A percentile compares a stretch with the other conserved stretches of the same genome.
These are phyloP conservation scores for Paracorniculantispora psalliotae DNA, from an alignment of 2,329 filamentous ascomycete genomes.

Conservation along the genomic window DNA sequence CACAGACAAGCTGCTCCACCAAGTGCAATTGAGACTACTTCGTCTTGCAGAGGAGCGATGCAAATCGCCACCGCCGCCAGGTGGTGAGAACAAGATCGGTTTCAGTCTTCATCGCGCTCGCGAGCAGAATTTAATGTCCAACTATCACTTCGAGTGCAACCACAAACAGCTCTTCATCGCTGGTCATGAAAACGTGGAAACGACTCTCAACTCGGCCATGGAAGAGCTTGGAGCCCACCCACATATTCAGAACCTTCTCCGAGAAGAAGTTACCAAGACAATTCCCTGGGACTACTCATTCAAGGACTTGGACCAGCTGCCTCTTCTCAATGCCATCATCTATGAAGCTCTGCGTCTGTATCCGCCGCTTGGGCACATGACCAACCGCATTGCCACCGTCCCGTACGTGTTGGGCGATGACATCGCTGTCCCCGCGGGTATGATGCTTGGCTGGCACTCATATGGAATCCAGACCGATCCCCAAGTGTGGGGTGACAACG, in stretches of 20 bases:
- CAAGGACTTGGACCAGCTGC: neutral
- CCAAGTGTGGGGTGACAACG: neutral
- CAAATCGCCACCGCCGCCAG: neutral
- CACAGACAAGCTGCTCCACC: neutral
- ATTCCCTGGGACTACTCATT: neutral
- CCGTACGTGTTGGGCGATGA: neutral
- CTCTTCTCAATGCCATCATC: slow-evolving; percentile 1
- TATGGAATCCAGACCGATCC: slow-evolving; percentile 10
- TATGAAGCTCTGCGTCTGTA: slow-evolving; percentile 9
- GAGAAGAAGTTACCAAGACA: neutral
- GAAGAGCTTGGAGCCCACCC: neutral
- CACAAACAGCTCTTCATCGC: slow-evolving; percentile 10
- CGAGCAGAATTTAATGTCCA: neutral
- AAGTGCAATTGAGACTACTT: neutral
- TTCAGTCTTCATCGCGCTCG: slow-evolving; percentile 1
- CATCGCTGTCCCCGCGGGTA: neutral
- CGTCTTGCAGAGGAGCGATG: neutral
- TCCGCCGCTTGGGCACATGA: neutral
- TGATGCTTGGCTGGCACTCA: slow-evolving; percentile 4
- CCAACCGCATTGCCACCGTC: neutral
- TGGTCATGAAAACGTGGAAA: slow-evolving; percentile 5
- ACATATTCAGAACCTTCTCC: neutral
- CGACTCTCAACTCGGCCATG: slow-evolving; percentile 1
- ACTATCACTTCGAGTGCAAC: slow-evolving; percentile 4
- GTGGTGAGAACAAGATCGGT: neutral